Percentiles rank a stretch among this genome's conserved stretches.
Evolutionary conservation across 257 asterid species (phyloP).

Genomic region (Jasminum sambac): DNA sequence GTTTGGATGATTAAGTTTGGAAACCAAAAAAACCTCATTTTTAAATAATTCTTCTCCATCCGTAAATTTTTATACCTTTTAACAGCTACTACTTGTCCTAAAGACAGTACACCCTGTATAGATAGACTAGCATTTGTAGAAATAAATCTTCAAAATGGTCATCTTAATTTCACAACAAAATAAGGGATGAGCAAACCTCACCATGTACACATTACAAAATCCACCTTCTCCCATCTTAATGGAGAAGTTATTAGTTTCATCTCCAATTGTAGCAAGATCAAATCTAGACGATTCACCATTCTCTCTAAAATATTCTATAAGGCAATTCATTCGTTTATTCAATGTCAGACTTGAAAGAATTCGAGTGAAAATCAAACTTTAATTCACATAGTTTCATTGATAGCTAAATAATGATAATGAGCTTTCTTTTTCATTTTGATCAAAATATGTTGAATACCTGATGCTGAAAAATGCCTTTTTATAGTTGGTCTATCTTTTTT

Average conservation of each 20-base stretch:
- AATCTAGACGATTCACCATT: slow-evolving; percentile 2
- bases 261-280: slow-evolving; percentile 21
- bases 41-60: slow-evolving; percentile 2
- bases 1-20: slow-evolving; percentile 19
- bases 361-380: too few species aligned
- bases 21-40: slow-evolving; percentile 7
- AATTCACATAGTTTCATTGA: too few species aligned
- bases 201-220: slow-evolving; percentile 18
- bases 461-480: neutral
- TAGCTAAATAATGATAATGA: neutral
- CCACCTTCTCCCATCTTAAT: slow-evolving; percentile 8
- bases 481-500: slow-evolving; percentile 23
- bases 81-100: slow-evolving; percentile 22
- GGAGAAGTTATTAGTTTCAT: slow-evolving; percentile 25
- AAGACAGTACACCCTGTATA: slow-evolving; percentile 19
- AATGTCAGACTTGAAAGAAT: neutral
- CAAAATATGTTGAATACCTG: slow-evolving; percentile 21
- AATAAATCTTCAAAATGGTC: neutral
- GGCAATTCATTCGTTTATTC: neutral
- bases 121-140: neutral
- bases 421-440: neutral
- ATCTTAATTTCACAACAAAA: neutral
- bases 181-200: neutral
- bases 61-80: neutral
- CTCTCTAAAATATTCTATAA: slow-evolving; percentile 15